Conservation (phyloP, 805 yeast genomes). For the Zygosaccharomyces pseudorouxii region DNA sequence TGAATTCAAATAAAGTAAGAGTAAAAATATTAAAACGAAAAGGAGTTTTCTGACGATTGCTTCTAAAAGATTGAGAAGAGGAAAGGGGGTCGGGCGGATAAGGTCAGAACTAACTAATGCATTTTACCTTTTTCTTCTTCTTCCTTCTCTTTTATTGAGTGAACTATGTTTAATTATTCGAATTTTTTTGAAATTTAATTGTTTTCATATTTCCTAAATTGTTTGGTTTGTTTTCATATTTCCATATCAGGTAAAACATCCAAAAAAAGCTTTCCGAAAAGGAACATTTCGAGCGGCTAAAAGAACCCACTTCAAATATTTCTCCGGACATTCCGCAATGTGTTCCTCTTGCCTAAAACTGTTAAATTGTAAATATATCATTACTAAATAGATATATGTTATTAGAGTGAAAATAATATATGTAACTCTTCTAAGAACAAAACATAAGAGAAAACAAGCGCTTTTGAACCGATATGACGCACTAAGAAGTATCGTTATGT, state of each 20-base stretch:
- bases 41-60: not conserved
- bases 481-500: not conserved
- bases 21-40: not conserved
- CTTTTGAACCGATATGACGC: not conserved
- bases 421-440: not conserved
- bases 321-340: not conserved
- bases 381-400: not conserved
- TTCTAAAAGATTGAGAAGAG: not conserved
- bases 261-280: constrained; percentile 4
- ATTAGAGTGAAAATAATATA: not conserved
- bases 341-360: not conserved
- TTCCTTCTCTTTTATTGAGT: not conserved
- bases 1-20: not conserved
- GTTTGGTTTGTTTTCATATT: constrained; percentile 1
- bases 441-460: not conserved
- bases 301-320: not conserved
- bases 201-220: constrained; percentile 4
- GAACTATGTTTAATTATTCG: constrained; percentile 1
- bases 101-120: not conserved
- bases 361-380: not conserved
- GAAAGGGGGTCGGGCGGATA: not conserved
- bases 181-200: constrained; percentile 1
- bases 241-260: constrained; percentile 1
- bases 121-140: not conserved
- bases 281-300: not conserved